Evolutionary conservation across 1,284 basidiomycete species (phyloP).

Genomic region (Agroathelia rolfsii): DNA sequence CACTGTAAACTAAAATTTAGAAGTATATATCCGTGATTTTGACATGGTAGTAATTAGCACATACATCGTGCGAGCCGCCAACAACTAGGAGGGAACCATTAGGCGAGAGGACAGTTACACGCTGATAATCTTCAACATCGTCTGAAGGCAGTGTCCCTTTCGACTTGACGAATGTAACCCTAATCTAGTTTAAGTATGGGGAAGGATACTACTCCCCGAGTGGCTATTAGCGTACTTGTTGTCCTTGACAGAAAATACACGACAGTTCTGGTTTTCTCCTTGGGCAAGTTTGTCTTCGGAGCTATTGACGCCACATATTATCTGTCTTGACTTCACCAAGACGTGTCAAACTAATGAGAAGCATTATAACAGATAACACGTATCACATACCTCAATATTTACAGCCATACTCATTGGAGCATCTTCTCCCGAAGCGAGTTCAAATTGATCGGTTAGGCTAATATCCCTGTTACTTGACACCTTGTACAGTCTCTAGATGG

Average conservation of each 20-base stretch:
- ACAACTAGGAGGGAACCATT: constrained; percentile 50
- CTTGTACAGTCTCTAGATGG: constrained; percentile 58
- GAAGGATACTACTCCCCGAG: constrained; percentile 5
- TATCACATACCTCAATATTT: constrained; percentile 42
- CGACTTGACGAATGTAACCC: constrained; percentile 43
- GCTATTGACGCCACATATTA: constrained; percentile 85
- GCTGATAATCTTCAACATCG: constrained; percentile 73
- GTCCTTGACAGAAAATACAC: constrained; percentile 54
- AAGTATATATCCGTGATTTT: too few relatives aligned
- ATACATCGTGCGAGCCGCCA: constrained; percentile 56
- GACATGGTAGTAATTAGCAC: constrained; percentile 18
- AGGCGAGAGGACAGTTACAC: constrained; percentile 68
- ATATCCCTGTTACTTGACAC: constrained; percentile 52
- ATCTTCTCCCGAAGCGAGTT: constrained; percentile 76
- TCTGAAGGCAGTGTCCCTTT: constrained; percentile 51
- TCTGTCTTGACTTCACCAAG: constrained; percentile 29
- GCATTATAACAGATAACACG: constrained; percentile 1
- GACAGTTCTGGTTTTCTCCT: constrained; percentile 76
- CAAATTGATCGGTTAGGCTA: constrained; percentile 55
- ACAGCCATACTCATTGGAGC: constrained; percentile 89
- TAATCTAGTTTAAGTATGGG: constrained; percentile 19
- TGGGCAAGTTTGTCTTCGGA: constrained; percentile 47
- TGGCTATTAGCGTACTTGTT: constrained; percentile 36
- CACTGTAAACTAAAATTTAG: constrained; percentile 45
- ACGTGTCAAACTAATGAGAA: constrained; percentile 3